A percentile compares a stretch with the other conserved stretches of the same genome.
phyloP scores from a whole-genome alignment of 116 monocot species.

The Posidonia oceanica region DNA sequence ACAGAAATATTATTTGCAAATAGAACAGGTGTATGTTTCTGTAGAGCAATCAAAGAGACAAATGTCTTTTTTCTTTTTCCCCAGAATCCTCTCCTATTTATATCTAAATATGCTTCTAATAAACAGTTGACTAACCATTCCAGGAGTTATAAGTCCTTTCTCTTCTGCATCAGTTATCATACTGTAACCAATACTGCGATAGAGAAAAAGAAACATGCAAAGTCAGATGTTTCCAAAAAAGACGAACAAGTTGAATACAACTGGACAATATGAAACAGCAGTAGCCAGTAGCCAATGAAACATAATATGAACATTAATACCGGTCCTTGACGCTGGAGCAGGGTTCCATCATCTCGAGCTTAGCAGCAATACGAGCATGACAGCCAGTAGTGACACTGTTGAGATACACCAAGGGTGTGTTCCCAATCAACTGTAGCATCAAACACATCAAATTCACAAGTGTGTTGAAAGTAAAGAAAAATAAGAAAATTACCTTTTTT shows the following conservation, averaged over 20 bases:
- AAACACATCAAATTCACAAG: no score
- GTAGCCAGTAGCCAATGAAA: neutral
- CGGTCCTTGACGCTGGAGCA: conserved; percentile 95
- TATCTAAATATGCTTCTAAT: neutral
- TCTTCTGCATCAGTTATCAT: conserved; percentile 92
- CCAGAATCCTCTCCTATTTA: neutral
- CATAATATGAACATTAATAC: conserved; percentile 8
- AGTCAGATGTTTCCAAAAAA: neutral
- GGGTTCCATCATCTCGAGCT: conserved; percentile 94
- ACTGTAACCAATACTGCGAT: conserved; percentile 76
- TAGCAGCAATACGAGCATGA: conserved; percentile 65
- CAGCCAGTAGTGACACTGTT: conserved; percentile 53
- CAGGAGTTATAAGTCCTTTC: conserved; percentile 62
- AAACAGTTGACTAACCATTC: conserved; percentile 27
- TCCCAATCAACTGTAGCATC: conserved; percentile 64
- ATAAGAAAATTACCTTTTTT: neutral
- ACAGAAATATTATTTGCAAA: no score
- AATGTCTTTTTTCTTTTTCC: neutral
- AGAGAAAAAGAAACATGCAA: conserved; percentile 7
- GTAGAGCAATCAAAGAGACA: neutral
- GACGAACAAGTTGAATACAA: neutral
- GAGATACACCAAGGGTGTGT: conserved; percentile 82
- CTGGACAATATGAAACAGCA: neutral
- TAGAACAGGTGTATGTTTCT: no score
- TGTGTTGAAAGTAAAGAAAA: neutral